phyloP scores from a whole-genome alignment of 2,329 filamentous ascomycete genomes.

The Diaporthe aspalathi region DNA sequence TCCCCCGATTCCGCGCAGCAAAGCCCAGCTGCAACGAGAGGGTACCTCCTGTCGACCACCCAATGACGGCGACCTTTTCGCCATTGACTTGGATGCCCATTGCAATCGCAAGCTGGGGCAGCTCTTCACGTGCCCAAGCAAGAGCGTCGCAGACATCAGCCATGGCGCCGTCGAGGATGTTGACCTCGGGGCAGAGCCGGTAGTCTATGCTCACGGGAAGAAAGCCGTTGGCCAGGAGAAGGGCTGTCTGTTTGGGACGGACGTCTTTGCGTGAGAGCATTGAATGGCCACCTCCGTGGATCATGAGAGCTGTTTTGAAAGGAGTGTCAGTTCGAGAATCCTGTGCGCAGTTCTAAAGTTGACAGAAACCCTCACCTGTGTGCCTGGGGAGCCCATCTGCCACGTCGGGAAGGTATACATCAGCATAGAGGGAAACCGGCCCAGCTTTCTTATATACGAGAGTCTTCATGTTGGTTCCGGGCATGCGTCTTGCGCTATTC shows the following conservation, averaged over 20 bases:
- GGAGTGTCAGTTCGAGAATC: not conserved
- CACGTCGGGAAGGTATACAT: conserved; percentile 48
- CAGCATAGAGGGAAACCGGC: conserved; percentile 43
- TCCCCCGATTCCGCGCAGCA: conserved; percentile 45
- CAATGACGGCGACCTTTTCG: conserved; percentile 53
- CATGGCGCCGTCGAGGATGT: conserved; percentile 58
- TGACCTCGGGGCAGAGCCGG: conserved; percentile 60
- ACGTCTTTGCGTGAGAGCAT: conserved; percentile 53
- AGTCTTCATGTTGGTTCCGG: conserved; percentile 37
- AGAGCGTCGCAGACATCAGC: conserved; percentile 57
- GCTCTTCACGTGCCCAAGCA: conserved; percentile 40
- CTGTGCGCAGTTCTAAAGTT: not conserved
- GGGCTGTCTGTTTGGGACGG: conserved; percentile 50
- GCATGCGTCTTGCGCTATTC: not conserved
- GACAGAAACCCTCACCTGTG: conserved; percentile 40
- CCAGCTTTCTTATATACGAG: conserved; percentile 42
- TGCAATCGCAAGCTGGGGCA: conserved; percentile 43
- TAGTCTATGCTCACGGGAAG: conserved; percentile 62
- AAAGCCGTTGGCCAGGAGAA: conserved; percentile 53
- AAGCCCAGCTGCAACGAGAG: conserved; percentile 58
- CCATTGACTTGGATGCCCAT: conserved; percentile 38
- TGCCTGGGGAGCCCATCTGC: not conserved
- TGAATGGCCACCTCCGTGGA: conserved; percentile 58
- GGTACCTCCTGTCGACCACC: conserved; percentile 61
- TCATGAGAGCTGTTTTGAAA: conserved; percentile 50